phyloP scores from a whole-genome alignment of 495 filamentous ascomycete species.

The Penicillium goetzii region DNA sequence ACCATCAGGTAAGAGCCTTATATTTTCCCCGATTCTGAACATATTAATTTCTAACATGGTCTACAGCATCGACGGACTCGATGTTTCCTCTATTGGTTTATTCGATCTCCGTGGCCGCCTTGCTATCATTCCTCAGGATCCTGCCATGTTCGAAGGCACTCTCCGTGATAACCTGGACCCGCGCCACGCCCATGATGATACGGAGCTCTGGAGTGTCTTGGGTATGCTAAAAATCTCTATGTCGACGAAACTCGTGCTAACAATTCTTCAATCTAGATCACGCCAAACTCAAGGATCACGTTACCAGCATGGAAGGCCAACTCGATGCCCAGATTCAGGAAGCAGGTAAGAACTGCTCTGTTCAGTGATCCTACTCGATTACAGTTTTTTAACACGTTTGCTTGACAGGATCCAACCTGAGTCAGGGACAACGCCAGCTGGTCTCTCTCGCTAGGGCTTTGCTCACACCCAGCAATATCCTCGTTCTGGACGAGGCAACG shows the following conservation, averaged over 20 bases:
- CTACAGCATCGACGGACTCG: slow-evolving; percentile 75
- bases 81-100: slow-evolving; percentile 89
- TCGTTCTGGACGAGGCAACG: slow-evolving; percentile 97
- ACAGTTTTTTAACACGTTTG: slow-evolving; percentile 9
- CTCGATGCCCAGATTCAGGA: slow-evolving; percentile 90
- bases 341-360: slow-evolving; percentile 68
- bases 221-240: slow-evolving; percentile 57
- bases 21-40: not conserved
- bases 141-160: slow-evolving; percentile 94
- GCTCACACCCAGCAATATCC: slow-evolving; percentile 92
- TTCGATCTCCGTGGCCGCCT: slow-evolving; percentile 86
- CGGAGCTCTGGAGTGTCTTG: slow-evolving; percentile 95
- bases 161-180: slow-evolving; percentile 97
- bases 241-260: slow-evolving; percentile 19
- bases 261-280: slow-evolving; percentile 63
- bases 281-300: slow-evolving; percentile 89
- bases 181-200: slow-evolving; percentile 92
- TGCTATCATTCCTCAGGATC: slow-evolving; percentile 98
- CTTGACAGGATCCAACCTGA: slow-evolving; percentile 60
- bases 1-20: slow-evolving; percentile 60
- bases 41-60: slow-evolving; percentile 22
- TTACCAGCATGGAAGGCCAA: slow-evolving; percentile 83
- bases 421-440: slow-evolving; percentile 78
- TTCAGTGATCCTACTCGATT: not conserved
- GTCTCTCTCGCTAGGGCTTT: slow-evolving; percentile 91